Evolutionary conservation across 2,329 filamentous ascomycete species (phyloP).

Genomic region (Botrytis cinerea): DNA sequence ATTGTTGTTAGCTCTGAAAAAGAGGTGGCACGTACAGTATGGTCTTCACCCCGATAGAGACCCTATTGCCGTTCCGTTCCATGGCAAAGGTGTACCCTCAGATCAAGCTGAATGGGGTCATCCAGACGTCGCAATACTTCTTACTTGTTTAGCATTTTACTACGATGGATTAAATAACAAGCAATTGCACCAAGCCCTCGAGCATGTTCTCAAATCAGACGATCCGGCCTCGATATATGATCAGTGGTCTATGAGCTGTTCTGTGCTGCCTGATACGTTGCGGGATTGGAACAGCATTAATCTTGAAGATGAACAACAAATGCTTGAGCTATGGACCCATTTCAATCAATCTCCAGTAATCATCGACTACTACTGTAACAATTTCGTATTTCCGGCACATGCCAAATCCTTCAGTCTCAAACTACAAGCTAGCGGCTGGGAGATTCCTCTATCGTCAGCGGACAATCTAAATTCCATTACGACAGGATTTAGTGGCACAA

Average conservation of each 20-base stretch:
- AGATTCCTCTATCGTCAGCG: slow-evolving; percentile 54
- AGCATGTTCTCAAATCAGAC: slow-evolving; percentile 57
- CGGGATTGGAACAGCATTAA: slow-evolving; percentile 60
- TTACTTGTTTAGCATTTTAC: slow-evolving; percentile 70
- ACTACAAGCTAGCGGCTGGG: slow-evolving; percentile 67
- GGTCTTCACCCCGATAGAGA: slow-evolving; percentile 56
- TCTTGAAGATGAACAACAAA: slow-evolving; percentile 55
- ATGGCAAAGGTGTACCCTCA: slow-evolving; percentile 64
- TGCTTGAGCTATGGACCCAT: slow-evolving; percentile 51
- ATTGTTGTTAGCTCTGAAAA: slow-evolving; percentile 51
- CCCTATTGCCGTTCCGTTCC: slow-evolving; percentile 66
- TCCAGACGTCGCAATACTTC: slow-evolving; percentile 63
- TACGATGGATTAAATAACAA: slow-evolving; percentile 55
- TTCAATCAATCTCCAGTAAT: slow-evolving; percentile 52
- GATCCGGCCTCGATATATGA: slow-evolving; percentile 57
- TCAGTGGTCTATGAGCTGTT: slow-evolving; percentile 47
- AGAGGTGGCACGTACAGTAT: slow-evolving; percentile 63
- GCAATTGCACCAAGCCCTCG: slow-evolving; percentile 53
- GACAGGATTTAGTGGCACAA: slow-evolving; percentile 73
- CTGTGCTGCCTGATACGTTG: slow-evolving; percentile 49
- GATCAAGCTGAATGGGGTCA: slow-evolving; percentile 67
- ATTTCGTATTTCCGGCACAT: slow-evolving; percentile 64
- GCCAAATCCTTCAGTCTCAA: slow-evolving; percentile 66
- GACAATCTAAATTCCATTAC: slow-evolving; percentile 53
- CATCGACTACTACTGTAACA: slow-evolving; percentile 62